Base-by-base conservation (phyloP, 1,284 basidiomycete genomes). In the Puccinia hordei region DNA sequence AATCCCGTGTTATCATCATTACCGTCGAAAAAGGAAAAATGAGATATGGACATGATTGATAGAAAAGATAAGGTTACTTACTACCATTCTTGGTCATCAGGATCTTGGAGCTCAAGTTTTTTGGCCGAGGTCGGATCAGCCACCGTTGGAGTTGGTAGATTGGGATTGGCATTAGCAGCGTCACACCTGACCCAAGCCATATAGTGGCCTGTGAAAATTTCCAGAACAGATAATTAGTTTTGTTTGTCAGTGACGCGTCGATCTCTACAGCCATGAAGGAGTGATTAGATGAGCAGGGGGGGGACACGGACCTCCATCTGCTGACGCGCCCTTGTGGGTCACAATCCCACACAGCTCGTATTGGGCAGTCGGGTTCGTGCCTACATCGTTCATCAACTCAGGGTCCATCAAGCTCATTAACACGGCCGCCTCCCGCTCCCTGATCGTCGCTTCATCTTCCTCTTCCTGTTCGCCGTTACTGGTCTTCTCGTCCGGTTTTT, bases 281-380 rank as follows among this genome's bases (percentile, higher is more conserved):
- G 68, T 15, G 53, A 65, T 53, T 30, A n/a, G n/a, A n/a, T n/a
- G n/a, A n/a, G n/a, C n/a, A n/a, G n/a, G 53, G 4, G 46, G 41
- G 5, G 69, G 19, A 51, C 71, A 78, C 59, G 82, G 81, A 66
- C 85, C 95, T 0, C 93, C 91, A 85, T 98, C 95, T 0, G 96
- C 95, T 0, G 92, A 92, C 0, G 94, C 91, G 22, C 97, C 97
- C 85, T 99, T 99, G 89, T 98, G 96, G 35, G 95, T 97, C 19
- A 99, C 91, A 84, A 99, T 93, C 0, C 93, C 92, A 79, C 93
- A 90, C 51, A 95, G 89, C 80, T 95, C 93, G 85, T 95, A 96
- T 83, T 95, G 84, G 15, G 91, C 93, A 19, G 89, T 91, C 38
- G 88, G 86, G 85, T 91, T 93, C 82, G 89, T 88, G 0, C 93